A percentile compares a stretch with the other conserved stretches of the same genome.
phyloP scores from a whole-genome alignment of 352 stramenopile species.

The Phytophthora pisi region DNA sequence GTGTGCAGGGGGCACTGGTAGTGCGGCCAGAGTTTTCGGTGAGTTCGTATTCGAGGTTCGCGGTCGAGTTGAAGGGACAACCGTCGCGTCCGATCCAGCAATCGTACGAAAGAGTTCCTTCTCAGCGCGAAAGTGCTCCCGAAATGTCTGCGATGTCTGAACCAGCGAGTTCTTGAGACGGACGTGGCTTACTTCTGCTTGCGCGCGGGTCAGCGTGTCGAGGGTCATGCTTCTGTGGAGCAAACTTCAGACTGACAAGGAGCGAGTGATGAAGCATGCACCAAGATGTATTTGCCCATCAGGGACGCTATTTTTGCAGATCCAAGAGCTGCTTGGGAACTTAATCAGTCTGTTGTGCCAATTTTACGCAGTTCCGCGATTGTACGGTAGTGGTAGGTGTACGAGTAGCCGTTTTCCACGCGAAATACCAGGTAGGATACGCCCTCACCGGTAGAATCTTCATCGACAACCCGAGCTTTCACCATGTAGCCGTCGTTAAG shows the following conservation, averaged over 20 bases:
- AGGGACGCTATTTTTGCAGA: conserved; percentile 28
- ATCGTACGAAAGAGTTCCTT: conserved; percentile 56
- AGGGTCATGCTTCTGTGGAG: conserved; percentile 55
- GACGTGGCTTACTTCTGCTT: conserved; percentile 60
- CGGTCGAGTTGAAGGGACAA: conserved; percentile 6
- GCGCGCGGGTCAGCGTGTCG: conserved; percentile 61
- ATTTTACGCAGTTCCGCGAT: conserved; percentile 34
- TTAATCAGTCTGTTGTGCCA: conserved; percentile 29
- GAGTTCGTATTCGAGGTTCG: conserved; percentile 16
- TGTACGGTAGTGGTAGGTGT: conserved; percentile 60
- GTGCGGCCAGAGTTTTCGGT: conserved; percentile 1
- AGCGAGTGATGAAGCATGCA: conserved; percentile 6
- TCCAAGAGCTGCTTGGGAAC: background rate
- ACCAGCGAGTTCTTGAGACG: conserved; percentile 66
- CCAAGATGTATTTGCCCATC: conserved; percentile 17
- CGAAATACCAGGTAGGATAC: conserved; percentile 63
- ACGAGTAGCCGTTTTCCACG: conserved; percentile 65
- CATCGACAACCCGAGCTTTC: conserved; percentile 57
- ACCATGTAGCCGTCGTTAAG: conserved; percentile 65
- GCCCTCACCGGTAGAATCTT: conserved; percentile 20
- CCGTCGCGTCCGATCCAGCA: background rate
- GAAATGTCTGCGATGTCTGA: conserved; percentile 51
- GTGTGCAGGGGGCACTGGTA: conserved; percentile 11
- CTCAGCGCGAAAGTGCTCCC: conserved; percentile 50
- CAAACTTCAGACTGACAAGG: background rate